phyloP scores from a whole-genome alignment of 176 grass and related monocot genomes.

The Zoysia pacifica region DNA sequence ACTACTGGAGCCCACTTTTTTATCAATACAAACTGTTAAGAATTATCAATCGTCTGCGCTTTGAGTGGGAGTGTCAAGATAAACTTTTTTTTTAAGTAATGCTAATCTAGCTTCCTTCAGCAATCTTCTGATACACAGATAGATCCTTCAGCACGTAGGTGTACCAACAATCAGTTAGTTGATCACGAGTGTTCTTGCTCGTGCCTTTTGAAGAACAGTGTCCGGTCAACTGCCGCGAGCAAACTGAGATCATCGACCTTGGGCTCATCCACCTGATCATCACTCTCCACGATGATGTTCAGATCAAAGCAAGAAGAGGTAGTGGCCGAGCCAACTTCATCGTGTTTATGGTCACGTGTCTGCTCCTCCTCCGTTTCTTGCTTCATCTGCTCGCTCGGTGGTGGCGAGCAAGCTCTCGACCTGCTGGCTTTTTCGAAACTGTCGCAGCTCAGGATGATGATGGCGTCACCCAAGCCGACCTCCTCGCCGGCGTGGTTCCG shows the following conservation, averaged over 20 bases:
- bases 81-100: no score
- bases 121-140: background rate
- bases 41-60: no score
- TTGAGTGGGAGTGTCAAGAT: no score
- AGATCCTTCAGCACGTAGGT: conserved; percentile 21
- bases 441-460: conserved; percentile 77
- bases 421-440: conserved; percentile 35
- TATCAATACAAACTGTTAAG: no score
- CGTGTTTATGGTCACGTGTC: conserved; percentile 19
- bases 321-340: conserved; percentile 1
- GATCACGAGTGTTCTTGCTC: background rate
- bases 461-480: conserved; percentile 65
- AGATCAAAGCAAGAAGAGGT: conserved; percentile 71
- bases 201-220: conserved; percentile 68
- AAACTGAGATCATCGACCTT: conserved; percentile 45
- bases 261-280: conserved; percentile 33
- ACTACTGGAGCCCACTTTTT: no score
- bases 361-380: conserved; percentile 33
- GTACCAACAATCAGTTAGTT: conserved; percentile 31
- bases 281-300: conserved; percentile 57
- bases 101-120: conserved; percentile 17
- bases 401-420: conserved; percentile 58
- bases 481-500: conserved; percentile 41
- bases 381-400: conserved; percentile 43
- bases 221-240: conserved; percentile 67